A percentile compares a stretch with the other conserved stretches of the same genome.
Conservation (phyloP, 768 basidiomycete species). For the Leccinum obscurum region DNA sequence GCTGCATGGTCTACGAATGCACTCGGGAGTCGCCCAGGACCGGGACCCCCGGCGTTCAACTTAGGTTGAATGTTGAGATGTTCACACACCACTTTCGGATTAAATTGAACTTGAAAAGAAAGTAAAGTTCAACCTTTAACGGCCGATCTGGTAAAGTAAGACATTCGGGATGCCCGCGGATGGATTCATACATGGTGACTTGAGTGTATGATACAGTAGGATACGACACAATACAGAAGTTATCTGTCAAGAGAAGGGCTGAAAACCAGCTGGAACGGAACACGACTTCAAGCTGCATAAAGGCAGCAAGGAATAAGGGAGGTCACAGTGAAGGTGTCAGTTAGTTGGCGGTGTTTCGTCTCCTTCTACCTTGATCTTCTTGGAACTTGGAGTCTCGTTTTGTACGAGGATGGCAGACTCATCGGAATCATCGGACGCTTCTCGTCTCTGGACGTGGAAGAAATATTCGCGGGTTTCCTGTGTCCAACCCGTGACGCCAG, state of each 20-base stretch:
- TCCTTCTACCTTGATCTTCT: conserved; percentile 28
- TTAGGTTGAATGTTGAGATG: not conserved
- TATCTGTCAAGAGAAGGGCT: not conserved
- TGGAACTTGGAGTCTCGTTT: conserved; percentile 16
- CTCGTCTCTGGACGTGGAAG: conserved; percentile 12
- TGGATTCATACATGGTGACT: conserved; percentile 7
- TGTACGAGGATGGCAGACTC: conserved; percentile 26
- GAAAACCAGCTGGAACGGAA: not conserved
- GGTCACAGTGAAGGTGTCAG: not conserved
- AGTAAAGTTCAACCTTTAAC: too few species aligned
- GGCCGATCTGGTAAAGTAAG: not conserved
- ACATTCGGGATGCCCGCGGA: conserved; percentile 3
- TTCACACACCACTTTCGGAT: not conserved
- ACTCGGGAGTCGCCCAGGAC: too few species aligned
- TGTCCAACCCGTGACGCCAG: conserved; percentile 32
- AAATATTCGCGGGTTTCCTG: conserved; percentile 29
- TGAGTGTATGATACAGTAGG: conserved; percentile 18
- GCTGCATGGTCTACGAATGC: conserved; percentile 2
- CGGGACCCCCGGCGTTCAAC: too few species aligned
- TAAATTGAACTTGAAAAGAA: not conserved
- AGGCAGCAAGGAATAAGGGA: not conserved
- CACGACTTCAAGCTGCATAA: not conserved
- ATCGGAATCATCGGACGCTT: conserved; percentile 27
- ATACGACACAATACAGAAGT: conserved; percentile 1
- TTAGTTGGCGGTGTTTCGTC: conserved; percentile 5